A percentile compares a stretch with the other conserved stretches of the same genome.
These are phyloP conservation scores for Apiotrichum gamsii DNA, from an alignment of 1,284 basidiomycete species.

Conservation along the genomic window DNA sequence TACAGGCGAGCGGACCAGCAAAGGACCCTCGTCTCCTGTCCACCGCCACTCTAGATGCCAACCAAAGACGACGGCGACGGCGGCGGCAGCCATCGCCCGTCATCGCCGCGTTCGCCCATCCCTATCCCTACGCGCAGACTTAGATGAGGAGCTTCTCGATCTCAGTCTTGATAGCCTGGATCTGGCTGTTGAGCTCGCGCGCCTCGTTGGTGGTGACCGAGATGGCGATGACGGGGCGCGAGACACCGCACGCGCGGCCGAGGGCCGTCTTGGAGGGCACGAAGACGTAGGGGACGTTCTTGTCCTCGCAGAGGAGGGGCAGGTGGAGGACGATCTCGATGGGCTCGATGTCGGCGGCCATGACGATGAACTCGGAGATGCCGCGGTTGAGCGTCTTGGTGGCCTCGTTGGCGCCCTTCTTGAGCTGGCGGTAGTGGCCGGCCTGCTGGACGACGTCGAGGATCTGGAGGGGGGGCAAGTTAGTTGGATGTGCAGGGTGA, in stretches of 20 bases:
- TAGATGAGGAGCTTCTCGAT: slow-evolving; percentile 71
- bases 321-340: slow-evolving; percentile 97
- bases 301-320: slow-evolving; percentile 96
- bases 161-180: slow-evolving; percentile 77
- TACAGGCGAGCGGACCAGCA: slow-evolving; percentile 4
- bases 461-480: slow-evolving; percentile 54
- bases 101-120: too few relatives aligned
- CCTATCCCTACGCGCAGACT: slow-evolving; percentile 17
- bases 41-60: background rate
- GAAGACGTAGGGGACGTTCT: slow-evolving; percentile 98
- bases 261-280: slow-evolving; percentile 52
- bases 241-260: slow-evolving; percentile 92
- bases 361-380: slow-evolving; percentile 96
- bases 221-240: slow-evolving; percentile 89
- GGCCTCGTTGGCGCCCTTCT: slow-evolving; percentile 65
- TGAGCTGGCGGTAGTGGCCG: slow-evolving; percentile 89
- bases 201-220: slow-evolving; percentile 95
- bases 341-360: slow-evolving; percentile 88
- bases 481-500: background rate
- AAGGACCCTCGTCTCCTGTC: slow-evolving; percentile 8
- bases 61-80: background rate
- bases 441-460: slow-evolving; percentile 85
- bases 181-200: slow-evolving; percentile 84
- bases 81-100: too few relatives aligned
- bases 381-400: slow-evolving; percentile 86